Evolutionary conservation across 164 flowering plant genomes (phyloP), one percentile per base, ranked within the genome.

Genomic region (Aristolochia contorta): DNA sequence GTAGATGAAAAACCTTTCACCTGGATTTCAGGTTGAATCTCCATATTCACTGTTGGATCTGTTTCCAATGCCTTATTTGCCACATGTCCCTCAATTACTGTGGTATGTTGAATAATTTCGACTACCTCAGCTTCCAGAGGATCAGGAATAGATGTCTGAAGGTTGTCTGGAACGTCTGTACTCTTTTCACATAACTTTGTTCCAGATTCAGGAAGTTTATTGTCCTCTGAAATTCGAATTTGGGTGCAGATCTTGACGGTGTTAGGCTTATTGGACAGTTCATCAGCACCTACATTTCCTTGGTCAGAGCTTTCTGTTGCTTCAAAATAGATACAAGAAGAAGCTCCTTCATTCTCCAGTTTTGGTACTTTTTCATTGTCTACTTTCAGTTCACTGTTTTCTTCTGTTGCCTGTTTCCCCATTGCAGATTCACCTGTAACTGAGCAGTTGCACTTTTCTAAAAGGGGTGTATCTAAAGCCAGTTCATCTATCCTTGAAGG

Each of bases 171-270:
- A 53, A 15, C 56, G 41, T 47, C 16, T 5, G 32, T 37, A 37
- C 21, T 65, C 47, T 59, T 56, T 33, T 59, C 43, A 46, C 25
- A 21, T 49, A 65, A 47, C 53, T 60, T 47, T 47, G 54, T 22
- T 46, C 20, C 70, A 33, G 46, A 62, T 51, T 65, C 59, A 47
- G 51, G 49, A 22, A 14, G 27, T 10, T 61, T n/a, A 7, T 25
- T 50, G 15, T 66, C 75, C 74, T 80, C 72, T 46, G 72, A 43
- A 24, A 63, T 27, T 27, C 67, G 65, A 67, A 51, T 56, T 62
- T 63, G 61, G 16, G 59, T 50, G 51, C 48, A 21, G 25, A 59
- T 55, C 43, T 59, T 45, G 16, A 52, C 68, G 15, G 43, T 24
- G 18, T 58, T 43, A 56, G 56, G 45, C 47, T 71, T 67, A 24